Conservation (phyloP, 1,139 yeast genomes). For the Pneumocystis sp. region DNA sequence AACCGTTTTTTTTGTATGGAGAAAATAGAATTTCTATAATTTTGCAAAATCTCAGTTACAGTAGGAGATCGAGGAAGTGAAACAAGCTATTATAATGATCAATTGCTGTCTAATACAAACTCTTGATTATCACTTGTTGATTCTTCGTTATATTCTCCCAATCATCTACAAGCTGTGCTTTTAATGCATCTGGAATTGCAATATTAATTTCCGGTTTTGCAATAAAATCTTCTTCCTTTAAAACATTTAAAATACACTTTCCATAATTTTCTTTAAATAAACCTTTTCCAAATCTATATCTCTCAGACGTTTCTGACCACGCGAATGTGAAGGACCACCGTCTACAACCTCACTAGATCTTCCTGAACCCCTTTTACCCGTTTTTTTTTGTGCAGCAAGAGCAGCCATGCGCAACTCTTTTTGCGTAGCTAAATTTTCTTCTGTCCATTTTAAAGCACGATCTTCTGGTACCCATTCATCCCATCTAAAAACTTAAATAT, state of each 20-base stretch:
- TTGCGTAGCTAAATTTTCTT: slow-evolving; percentile 52
- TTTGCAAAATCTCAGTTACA: slow-evolving; percentile 17
- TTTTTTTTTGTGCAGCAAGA: slow-evolving; percentile 18
- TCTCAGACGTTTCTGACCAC: slow-evolving; percentile 7
- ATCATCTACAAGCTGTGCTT: slow-evolving; percentile 66
- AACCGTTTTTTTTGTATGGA: slow-evolving; percentile 11
- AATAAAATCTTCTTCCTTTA: slow-evolving; percentile 26
- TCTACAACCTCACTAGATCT: not conserved
- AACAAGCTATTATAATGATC: slow-evolving; percentile 9
- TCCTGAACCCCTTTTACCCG: not conserved
- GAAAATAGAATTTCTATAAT: slow-evolving; percentile 10
- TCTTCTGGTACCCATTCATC: slow-evolving; percentile 84
- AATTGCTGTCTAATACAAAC: slow-evolving; percentile 32
- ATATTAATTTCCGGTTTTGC: slow-evolving; percentile 38
- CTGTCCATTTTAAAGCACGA: slow-evolving; percentile 52
- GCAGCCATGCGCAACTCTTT: slow-evolving; percentile 45
- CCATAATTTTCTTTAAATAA: not conserved
- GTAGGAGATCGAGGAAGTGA: slow-evolving; percentile 17
- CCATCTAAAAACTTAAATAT: slow-evolving; percentile 33
- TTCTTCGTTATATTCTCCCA: slow-evolving; percentile 85
- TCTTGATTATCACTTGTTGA: slow-evolving; percentile 49
- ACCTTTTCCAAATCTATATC: slow-evolving; percentile 9
- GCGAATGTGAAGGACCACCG: slow-evolving; percentile 3
- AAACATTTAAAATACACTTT: not conserved
- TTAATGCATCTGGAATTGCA: slow-evolving; percentile 49